Base-by-base conservation (phyloP, 2,329 filamentous ascomycete species). In the Eutypa lata region DNA sequence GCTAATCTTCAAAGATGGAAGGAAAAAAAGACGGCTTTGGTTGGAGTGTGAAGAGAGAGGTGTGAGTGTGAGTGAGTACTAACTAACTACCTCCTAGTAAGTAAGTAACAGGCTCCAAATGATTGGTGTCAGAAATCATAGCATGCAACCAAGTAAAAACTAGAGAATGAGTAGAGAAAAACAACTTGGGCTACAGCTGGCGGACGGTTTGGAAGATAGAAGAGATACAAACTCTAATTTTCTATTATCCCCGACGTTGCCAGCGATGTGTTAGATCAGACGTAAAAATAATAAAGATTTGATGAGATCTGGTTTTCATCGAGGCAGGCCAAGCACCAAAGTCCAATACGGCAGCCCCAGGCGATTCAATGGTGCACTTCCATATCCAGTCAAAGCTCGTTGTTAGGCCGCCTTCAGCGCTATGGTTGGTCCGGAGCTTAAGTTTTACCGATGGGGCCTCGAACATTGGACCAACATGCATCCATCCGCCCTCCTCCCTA, bases 351-450 rank as follows among this genome's bases (percentile, higher is more conserved):
- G 22, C 16, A 8, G 11, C 42, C 19, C 19, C 42, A 44, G 42
- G 22, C 42, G 42, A 44, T 44, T 44, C n/a, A 44, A 44, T 44
- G 42, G 35, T n/a, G 2, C 13, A 45, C 22, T 45, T 45, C 42
- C 42, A 45, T 10, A 45, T 45, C 42, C 21, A 45, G 42, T 45
- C 42, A 45, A 45, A 45, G 42, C 22, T 45, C 22, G 42, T n/a
- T 45, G 22, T 45, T 45, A 28, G 22, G 21, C 14, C 21, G 50
- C 56, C 61, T 49, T 10, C 10, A 44, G 13, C 7, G 11, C 2
- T 28, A 7, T 57, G 21, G 68, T 69, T 69, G 61, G 67, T 0
- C 49, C 67, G 67, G 67, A 53, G 40, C 10, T 21, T 26, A 11
- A 38, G 63, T 45, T 45, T 45, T 45, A 21, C 42, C 42, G 42